Conservation (phyloP, 768 basidiomycete genomes). For the Rhizopogon salebrosus region DNA sequence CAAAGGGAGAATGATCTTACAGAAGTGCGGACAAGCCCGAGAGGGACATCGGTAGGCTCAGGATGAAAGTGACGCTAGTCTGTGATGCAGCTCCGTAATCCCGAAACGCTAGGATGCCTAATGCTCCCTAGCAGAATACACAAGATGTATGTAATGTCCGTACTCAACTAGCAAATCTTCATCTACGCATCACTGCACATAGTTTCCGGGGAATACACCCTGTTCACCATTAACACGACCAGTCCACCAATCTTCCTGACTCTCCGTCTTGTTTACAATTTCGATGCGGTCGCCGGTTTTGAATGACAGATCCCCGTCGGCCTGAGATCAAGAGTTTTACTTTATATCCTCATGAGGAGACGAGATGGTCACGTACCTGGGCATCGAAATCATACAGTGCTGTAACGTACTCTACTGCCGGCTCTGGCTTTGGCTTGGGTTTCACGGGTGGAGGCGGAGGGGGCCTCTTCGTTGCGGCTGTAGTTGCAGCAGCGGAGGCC, state of each 20-base stretch:
- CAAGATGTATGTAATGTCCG: neutral
- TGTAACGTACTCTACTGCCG: constrained; percentile 69
- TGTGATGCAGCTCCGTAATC: neutral
- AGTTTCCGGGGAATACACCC: constrained; percentile 86
- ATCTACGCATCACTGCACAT: constrained; percentile 20
- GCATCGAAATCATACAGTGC: constrained; percentile 94
- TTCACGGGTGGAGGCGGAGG: constrained; percentile 92
- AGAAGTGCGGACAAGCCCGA: constrained; percentile 13
- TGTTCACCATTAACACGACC: constrained; percentile 76
- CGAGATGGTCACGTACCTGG: constrained; percentile 47
- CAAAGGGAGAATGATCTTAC: constrained; percentile 13
- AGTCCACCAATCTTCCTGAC: constrained; percentile 97
- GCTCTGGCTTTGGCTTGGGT: constrained; percentile 73
- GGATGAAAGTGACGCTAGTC: constrained; percentile 8
- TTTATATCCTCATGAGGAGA: neutral
- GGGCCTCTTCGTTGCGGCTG: constrained; percentile 59
- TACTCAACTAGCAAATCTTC: neutral
- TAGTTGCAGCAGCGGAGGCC: constrained; percentile 13
- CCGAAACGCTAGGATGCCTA: neutral
- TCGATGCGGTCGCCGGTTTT: constrained; percentile 87
- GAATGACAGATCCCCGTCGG: constrained; percentile 91
- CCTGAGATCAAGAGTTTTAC: constrained; percentile 33
- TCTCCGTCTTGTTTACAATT: constrained; percentile 76
- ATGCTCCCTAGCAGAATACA: neutral
- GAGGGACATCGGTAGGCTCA: too few relatives aligned